These are phyloP conservation scores for Trifolium pratense DNA, from an alignment of 306 rosid species.

Conservation along the genomic window DNA sequence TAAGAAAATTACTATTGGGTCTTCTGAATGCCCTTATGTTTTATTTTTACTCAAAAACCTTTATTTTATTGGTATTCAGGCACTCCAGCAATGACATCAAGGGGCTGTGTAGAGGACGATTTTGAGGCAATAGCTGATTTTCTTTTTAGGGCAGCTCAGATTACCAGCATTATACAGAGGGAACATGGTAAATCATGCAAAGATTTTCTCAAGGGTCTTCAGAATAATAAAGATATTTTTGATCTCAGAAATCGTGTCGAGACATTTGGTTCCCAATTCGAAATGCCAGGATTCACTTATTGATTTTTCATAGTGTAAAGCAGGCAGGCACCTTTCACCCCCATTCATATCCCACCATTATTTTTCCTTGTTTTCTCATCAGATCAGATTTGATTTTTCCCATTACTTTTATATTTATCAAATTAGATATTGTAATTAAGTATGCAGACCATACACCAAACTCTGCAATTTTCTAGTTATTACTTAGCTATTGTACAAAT, in stretches of 20 bases:
- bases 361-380: conserved; percentile 34
- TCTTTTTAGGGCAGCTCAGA: conserved; percentile 74
- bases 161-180: conserved; percentile 61
- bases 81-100: conserved; percentile 91
- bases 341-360: conserved; percentile 3
- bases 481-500: conserved; percentile 37
- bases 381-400: neutral
- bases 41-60: conserved; percentile 6
- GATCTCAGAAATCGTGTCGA: conserved; percentile 73
- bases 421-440: conserved; percentile 42
- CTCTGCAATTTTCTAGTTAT: neutral
- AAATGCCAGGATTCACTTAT: conserved; percentile 81
- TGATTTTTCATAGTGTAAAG: conserved; percentile 41
- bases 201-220: conserved; percentile 65
- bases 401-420: neutral
- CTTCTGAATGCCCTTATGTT: conserved; percentile 7
- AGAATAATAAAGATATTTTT: conserved; percentile 60
- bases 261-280: conserved; percentile 72
- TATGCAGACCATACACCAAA: conserved; percentile 32
- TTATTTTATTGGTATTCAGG: conserved; percentile 50
- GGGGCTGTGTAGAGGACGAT: conserved; percentile 85
- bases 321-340: conserved; percentile 7
- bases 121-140: conserved; percentile 79
- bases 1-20: conserved; percentile 15
- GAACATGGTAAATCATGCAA: conserved; percentile 67